Evolutionary conservation across 768 basidiomycete genomes (phyloP).

Genomic region (Erythrobasidium yunnanense): DNA sequence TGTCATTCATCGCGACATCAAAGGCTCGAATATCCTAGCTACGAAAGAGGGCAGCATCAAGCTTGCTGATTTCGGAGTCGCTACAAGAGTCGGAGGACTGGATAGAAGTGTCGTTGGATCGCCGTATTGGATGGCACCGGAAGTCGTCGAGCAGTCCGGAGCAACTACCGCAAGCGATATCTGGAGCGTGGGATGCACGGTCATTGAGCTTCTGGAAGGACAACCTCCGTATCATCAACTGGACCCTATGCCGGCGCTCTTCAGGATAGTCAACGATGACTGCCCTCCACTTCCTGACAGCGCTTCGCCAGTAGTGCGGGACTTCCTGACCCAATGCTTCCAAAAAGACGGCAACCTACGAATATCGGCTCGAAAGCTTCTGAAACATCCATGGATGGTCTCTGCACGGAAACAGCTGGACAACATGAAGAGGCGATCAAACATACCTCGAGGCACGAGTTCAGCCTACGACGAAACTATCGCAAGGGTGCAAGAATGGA

Average conservation of each 20-base stretch:
- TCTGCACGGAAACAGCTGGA: constrained; percentile 65
- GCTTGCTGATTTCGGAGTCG: constrained; percentile 97
- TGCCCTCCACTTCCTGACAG: constrained; percentile 93
- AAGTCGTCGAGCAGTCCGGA: constrained; percentile 95
- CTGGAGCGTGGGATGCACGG: constrained; percentile 84
- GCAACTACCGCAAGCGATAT: constrained; percentile 96
- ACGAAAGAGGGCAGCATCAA: constrained; percentile 98
- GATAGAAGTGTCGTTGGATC: constrained; percentile 93
- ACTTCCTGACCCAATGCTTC: constrained; percentile 94
- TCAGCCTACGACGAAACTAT: constrained; percentile 73
- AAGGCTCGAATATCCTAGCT: constrained; percentile 95
- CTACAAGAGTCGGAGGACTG: constrained; percentile 63
- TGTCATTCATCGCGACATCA: constrained; percentile 98
- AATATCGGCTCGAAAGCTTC: constrained; percentile 81
- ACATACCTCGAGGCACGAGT: not conserved
- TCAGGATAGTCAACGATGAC: constrained; percentile 96
- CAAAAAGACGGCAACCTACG: constrained; percentile 95
- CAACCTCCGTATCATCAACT: constrained; percentile 92
- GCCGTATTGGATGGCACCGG: constrained; percentile 99
- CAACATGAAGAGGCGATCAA: constrained; percentile 6
- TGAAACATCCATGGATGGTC: constrained; percentile 93
- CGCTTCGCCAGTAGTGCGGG: constrained; percentile 82
- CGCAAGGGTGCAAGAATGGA: constrained; percentile 94
- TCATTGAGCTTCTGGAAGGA: constrained; percentile 82
- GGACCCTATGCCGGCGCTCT: constrained; percentile 95